phyloP scores from a whole-genome alignment of 768 basidiomycete species.

The Suillus hirtellus region DNA sequence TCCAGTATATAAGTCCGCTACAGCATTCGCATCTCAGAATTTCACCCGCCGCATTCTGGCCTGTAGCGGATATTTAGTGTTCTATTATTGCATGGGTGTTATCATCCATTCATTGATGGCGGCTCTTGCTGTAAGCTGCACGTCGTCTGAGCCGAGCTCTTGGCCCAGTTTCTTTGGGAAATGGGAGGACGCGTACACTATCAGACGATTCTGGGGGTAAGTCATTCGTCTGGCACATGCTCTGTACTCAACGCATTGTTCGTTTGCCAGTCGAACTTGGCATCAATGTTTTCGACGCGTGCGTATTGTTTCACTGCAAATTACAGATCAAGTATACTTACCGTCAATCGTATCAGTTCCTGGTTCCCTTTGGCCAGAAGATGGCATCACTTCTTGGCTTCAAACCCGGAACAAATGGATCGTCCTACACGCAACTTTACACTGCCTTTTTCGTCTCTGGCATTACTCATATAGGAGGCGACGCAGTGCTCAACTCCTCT shows the following conservation, averaged over 20 bases:
- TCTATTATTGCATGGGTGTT: slow-evolving; percentile 4
- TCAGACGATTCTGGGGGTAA: slow-evolving; percentile 44
- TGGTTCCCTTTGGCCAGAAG: slow-evolving; percentile 29
- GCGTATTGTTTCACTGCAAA: slow-evolving; percentile 12
- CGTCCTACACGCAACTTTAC: slow-evolving; percentile 37
- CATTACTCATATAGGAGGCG: slow-evolving; percentile 36
- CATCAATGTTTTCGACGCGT: slow-evolving; percentile 41
- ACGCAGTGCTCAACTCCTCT: slow-evolving; percentile 21
- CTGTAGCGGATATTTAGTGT: not conserved
- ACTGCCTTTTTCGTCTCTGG: slow-evolving; percentile 38
- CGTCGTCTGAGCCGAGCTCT: slow-evolving; percentile 30
- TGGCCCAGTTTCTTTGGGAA: slow-evolving; percentile 42
- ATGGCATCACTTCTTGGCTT: slow-evolving; percentile 26
- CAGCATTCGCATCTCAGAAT: slow-evolving; percentile 7
- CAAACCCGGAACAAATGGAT: slow-evolving; percentile 26
- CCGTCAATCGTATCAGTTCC: slow-evolving; percentile 20
- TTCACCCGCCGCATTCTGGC: not conserved
- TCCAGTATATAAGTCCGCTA: slow-evolving; percentile 14
- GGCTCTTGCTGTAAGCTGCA: slow-evolving; percentile 15
- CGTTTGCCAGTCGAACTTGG: slow-evolving; percentile 32
- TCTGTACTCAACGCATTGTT: not conserved
- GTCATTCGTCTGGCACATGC: slow-evolving; percentile 15
- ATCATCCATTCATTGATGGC: slow-evolving; percentile 3
- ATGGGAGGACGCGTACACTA: slow-evolving; percentile 36
- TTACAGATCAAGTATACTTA: not conserved